Base-by-base conservation (phyloP, 345 rosid species). In the Eucalyptus sp. region DNA sequence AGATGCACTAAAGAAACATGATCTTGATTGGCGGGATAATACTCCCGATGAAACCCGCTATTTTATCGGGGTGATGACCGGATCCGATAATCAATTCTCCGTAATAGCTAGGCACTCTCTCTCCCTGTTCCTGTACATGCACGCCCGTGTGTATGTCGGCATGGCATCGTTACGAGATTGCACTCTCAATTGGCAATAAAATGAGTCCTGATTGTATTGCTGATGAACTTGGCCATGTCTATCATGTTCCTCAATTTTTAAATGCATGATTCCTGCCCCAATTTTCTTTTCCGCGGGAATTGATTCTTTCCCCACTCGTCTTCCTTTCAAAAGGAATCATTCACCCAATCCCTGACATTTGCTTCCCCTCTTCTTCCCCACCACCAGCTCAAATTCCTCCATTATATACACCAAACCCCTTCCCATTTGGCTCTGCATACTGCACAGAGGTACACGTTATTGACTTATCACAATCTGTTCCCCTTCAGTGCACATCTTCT, bases 361-460 rank as follows among this genome's bases (percentile, higher is more conserved):
- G 56, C 88, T 85, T 87, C 48, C 76, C 88, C 91, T 87, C 87
- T 88, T 86, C 66, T 56, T 85, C 87, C 56, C 41, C 87, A 12
- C 71, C 86, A 68, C 50, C 44, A 15, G 48, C 76, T 58, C 50
- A 66, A 88, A 43, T 87, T 90, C 89, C 92, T 86, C 92, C 88
- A 52, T 87, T 92, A 92, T 89, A 92, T 89, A 88, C 92, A 49
- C 87, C 54, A 48, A 41, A 58, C 86, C 14, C 79, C 88, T 29
- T 88, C 46, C 84, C 48, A 10, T 37, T 37, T 76, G 81, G 81
- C 81, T 33, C 2, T 17, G 81, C 44, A 71, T 33, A 4, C 44
- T 17, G 25, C 13, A 71, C 9, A 71, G 80, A 68, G 24, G 13
- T 33, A 37, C 44, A 17, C 41, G 17, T 33, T 41, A 68, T 68